Evolutionary conservation across 148 eudicot genomes (phyloP).

Genomic region (Rhododendron kiyosumense): DNA sequence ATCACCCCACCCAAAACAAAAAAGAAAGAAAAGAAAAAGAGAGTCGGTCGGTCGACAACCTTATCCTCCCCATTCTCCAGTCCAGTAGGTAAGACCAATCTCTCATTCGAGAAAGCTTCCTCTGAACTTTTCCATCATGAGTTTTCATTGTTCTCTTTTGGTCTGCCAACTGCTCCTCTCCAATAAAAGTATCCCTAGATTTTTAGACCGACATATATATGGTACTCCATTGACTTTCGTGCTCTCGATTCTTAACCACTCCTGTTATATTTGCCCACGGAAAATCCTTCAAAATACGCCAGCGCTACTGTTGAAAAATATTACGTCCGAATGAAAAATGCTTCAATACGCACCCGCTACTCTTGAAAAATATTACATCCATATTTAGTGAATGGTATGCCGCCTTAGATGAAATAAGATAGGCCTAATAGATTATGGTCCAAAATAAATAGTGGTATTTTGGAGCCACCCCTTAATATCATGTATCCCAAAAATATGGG

Average conservation of each 20-base stretch:
- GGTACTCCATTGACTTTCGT: not conserved
- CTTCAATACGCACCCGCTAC: no score
- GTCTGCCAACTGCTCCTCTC: not conserved
- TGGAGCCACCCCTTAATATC: no score
- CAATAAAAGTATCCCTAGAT: not conserved
- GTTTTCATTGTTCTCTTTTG: not conserved
- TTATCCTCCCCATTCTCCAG: not conserved
- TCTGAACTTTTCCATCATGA: not conserved
- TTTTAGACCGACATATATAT: not conserved
- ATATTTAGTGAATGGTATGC: no score
- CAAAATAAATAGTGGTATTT: no score
- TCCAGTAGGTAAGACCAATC: not conserved
- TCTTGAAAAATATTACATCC: no score
- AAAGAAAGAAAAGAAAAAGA: no score
- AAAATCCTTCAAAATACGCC: no score
- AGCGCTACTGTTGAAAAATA: no score
- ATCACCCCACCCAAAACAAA: not conserved
- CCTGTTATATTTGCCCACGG: not conserved
- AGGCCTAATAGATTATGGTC: no score
- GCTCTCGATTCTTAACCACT: not conserved
- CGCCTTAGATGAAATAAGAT: no score
- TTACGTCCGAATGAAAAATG: no score
- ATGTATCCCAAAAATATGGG: no score
- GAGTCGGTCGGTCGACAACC: not conserved
- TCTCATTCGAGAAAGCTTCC: not conserved